phyloP scores from a whole-genome alignment of 2,329 filamentous ascomycete genomes.

The Fusarium zealandicum region DNA sequence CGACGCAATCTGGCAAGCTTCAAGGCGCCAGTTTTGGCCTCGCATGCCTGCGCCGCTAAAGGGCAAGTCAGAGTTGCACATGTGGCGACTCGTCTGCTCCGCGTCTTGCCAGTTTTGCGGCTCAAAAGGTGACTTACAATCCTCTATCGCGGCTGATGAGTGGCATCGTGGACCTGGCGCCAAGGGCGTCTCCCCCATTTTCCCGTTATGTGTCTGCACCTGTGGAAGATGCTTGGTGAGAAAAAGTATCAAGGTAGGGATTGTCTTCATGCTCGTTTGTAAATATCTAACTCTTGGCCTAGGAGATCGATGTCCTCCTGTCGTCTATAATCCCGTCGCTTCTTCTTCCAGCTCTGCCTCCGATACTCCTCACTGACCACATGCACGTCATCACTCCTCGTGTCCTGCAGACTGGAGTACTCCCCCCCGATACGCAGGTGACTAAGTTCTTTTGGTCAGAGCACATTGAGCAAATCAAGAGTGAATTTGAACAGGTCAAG shows the following conservation, averaged over 20 bases:
- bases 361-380: conserved; percentile 69
- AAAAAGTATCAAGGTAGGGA: conserved; percentile 69
- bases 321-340: conserved; percentile 66
- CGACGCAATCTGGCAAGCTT: conserved; percentile 74
- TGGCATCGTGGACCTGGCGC: conserved; percentile 69
- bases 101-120: conserved; percentile 73
- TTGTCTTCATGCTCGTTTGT: conserved; percentile 30
- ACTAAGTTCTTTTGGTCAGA: conserved; percentile 71
- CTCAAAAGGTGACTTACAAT: conserved; percentile 44
- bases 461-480: conserved; percentile 68
- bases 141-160: conserved; percentile 45
- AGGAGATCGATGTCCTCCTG: conserved; percentile 76
- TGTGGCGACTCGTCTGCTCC: conserved; percentile 75
- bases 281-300: conserved; percentile 31
- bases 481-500: conserved; percentile 69
- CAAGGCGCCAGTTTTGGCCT: conserved; percentile 70
- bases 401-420: conserved; percentile 59
- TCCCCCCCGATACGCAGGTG: conserved; percentile 57
- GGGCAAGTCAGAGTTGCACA: conserved; percentile 72
- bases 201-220: conserved; percentile 72
- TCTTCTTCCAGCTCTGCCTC: conserved; percentile 73
- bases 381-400: conserved; percentile 66
- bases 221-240: conserved; percentile 72
- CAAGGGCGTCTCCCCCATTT: conserved; percentile 68
- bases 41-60: conserved; percentile 73